Conservation (phyloP, 1,284 basidiomycete species). For the Fistulina hepatica region DNA sequence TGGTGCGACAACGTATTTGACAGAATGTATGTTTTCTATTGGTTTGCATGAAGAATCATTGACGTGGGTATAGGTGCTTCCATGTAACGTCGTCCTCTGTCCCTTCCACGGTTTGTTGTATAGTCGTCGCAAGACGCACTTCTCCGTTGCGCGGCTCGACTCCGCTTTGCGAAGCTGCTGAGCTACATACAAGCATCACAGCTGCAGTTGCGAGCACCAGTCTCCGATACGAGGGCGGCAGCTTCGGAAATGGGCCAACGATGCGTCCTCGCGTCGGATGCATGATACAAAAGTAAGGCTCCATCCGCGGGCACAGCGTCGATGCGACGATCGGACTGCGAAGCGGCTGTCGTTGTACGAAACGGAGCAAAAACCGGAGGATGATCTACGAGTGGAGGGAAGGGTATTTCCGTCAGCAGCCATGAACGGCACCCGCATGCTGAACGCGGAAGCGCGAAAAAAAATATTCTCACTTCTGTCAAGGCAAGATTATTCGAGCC, state of each 20-base stretch:
- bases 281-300: constrained; percentile 66
- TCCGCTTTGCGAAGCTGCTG: constrained; percentile 19
- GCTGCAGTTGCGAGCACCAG: background rate
- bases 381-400: constrained; percentile 33
- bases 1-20: no score
- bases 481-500: constrained; percentile 43
- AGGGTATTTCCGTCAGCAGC: no score
- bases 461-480: constrained; percentile 39
- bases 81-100: constrained; percentile 35
- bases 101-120: constrained; percentile 29
- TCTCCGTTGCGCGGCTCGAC: constrained; percentile 8
- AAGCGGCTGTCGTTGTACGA: constrained; percentile 45
- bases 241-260: constrained; percentile 62
- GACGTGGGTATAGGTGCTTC: constrained; percentile 19
- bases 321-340: constrained; percentile 30
- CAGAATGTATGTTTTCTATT: no score
- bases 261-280: constrained; percentile 63
- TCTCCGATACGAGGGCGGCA: constrained; percentile 29
- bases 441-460: background rate
- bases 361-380: constrained; percentile 49
- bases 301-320: constrained; percentile 53
- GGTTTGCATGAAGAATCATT: background rate
- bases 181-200: background rate
- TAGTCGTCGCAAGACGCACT: constrained; percentile 25
- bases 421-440: no score